These are phyloP conservation scores for Lachnellula subtilissima DNA, from an alignment of 2,329 filamentous ascomycete species.

Conservation along the genomic window DNA sequence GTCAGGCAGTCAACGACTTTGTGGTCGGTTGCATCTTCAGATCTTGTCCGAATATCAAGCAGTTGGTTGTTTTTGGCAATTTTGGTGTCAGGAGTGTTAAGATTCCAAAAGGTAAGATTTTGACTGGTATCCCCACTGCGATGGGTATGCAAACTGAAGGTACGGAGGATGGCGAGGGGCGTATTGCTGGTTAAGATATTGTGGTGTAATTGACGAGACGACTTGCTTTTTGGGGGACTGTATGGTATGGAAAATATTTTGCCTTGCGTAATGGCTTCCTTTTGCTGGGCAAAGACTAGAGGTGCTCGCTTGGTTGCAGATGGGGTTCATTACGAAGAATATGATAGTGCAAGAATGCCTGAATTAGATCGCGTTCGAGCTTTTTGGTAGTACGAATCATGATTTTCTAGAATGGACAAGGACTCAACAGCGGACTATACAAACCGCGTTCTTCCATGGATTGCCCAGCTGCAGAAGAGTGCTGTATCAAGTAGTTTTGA, in stretches of 20 bases:
- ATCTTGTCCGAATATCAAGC: slow-evolving; percentile 54
- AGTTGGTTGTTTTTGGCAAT: slow-evolving; percentile 60
- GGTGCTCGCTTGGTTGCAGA: not conserved
- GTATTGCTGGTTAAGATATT: not conserved
- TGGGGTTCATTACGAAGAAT: not conserved
- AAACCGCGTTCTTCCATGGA: not conserved
- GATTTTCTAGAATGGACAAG: too few relatives aligned
- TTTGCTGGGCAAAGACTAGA: too few relatives aligned
- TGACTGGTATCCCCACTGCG: slow-evolving; percentile 56
- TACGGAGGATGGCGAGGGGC: slow-evolving; percentile 28
- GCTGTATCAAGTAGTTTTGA: not conserved
- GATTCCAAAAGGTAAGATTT: slow-evolving; percentile 50
- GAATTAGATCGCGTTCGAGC: too few relatives aligned
- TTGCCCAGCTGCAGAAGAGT: not conserved
- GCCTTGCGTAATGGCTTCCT: not conserved
- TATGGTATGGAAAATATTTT: not conserved
- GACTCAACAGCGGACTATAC: too few relatives aligned
- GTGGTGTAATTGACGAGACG: not conserved
- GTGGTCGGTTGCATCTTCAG: slow-evolving; percentile 60
- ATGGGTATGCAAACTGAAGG: slow-evolving; percentile 57
- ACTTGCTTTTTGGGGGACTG: not conserved
- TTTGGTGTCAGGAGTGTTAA: slow-evolving; percentile 54
- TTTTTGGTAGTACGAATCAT: too few relatives aligned
- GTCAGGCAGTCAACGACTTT: slow-evolving; percentile 60
- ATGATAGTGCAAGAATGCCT: too few relatives aligned